phyloP scores from a whole-genome alignment of 2,329 filamentous ascomycete genomes.

The Aspergillus sp. region DNA sequence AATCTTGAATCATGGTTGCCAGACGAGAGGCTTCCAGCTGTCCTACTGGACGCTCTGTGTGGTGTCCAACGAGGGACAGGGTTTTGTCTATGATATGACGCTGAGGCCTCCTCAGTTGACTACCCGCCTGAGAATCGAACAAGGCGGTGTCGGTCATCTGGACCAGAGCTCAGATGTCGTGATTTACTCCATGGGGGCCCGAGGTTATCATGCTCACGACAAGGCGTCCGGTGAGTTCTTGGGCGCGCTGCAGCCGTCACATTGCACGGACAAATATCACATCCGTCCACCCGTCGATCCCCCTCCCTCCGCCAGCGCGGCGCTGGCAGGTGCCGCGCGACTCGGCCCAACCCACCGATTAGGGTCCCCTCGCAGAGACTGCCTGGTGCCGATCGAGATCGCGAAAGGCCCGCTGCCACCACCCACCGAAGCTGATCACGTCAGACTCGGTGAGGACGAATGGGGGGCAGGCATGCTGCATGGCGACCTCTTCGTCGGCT shows the following conservation, averaged over 20 bases:
- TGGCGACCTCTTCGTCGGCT: constrained; percentile 34
- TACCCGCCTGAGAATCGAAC: constrained; percentile 30
- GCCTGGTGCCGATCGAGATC: constrained; percentile 19
- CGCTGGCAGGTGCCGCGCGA: constrained; percentile 12
- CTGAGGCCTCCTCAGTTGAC: constrained; percentile 23
- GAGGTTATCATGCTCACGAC: constrained; percentile 36
- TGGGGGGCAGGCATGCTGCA: constrained; percentile 41
- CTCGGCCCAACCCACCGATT: constrained; percentile 13
- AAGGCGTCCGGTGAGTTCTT: constrained; percentile 32
- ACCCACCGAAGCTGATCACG: constrained; percentile 14
- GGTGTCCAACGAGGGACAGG: constrained; percentile 35
- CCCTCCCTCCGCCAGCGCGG: constrained; percentile 8
- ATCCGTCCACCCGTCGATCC: constrained; percentile 18
- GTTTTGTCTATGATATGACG: constrained; percentile 39
- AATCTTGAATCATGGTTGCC: constrained; percentile 33
- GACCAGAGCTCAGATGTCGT: constrained; percentile 35
- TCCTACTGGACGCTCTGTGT: constrained; percentile 37
- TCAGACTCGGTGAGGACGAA: constrained; percentile 32
- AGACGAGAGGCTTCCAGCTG: constrained; percentile 40
- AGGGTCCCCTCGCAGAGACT: constrained; percentile 14
- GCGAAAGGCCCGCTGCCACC: constrained; percentile 16
- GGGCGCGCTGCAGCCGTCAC: constrained; percentile 29
- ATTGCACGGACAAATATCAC: constrained; percentile 25
- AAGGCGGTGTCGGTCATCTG: constrained; percentile 36
- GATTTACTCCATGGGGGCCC: constrained; percentile 36